A percentile compares a stretch with the other conserved stretches of the same genome.
phyloP scores from a whole-genome alignment of 2,329 filamentous ascomycete species.

The Bipolaris sorokiniana region DNA sequence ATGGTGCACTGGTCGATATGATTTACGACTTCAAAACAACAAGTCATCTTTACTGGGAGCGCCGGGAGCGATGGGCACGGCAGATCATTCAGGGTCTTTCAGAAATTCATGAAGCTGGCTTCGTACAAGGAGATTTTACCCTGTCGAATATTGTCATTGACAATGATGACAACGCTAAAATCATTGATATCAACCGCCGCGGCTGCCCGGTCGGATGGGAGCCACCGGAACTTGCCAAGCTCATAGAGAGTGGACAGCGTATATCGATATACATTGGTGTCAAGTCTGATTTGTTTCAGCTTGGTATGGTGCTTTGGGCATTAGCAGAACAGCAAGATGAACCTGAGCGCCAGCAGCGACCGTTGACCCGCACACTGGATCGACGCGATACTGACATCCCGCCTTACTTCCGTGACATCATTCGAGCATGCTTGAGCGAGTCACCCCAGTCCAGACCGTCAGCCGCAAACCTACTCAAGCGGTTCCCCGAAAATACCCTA shows the following conservation, averaged over 20 bases:
- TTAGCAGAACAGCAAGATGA: conserved; percentile 87
- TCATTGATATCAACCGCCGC: conserved; percentile 96
- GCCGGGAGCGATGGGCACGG: conserved; percentile 83
- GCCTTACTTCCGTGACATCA: conserved; percentile 76
- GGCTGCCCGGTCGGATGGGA: conserved; percentile 99
- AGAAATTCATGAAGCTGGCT: conserved; percentile 93
- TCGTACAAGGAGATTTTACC: conserved; percentile 97
- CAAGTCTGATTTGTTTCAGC: conserved; percentile 94
- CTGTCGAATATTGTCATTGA: conserved; percentile 97
- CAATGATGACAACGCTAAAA: conserved; percentile 81
- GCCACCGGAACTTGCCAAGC: conserved; percentile 83
- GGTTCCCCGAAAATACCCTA: conserved; percentile 37
- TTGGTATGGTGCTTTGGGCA: conserved; percentile 97
- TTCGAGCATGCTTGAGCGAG: conserved; percentile 76
- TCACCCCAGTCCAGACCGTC: conserved; percentile 74
- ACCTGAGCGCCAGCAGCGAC: conserved; percentile 78
- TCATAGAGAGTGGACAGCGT: conserved; percentile 86
- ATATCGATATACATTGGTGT: conserved; percentile 98
- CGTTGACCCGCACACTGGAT: conserved; percentile 54
- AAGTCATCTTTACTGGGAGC: conserved; percentile 66
- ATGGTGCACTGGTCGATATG: conserved; percentile 87
- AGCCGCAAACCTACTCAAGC: conserved; percentile 70
- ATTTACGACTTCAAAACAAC: conserved; percentile 76
- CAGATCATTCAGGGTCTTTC: conserved; percentile 89
- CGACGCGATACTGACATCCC: conserved; percentile 63